Base-by-base conservation (phyloP, 371 early-diverging fungal species). In the Actinomucor elegans region DNA sequence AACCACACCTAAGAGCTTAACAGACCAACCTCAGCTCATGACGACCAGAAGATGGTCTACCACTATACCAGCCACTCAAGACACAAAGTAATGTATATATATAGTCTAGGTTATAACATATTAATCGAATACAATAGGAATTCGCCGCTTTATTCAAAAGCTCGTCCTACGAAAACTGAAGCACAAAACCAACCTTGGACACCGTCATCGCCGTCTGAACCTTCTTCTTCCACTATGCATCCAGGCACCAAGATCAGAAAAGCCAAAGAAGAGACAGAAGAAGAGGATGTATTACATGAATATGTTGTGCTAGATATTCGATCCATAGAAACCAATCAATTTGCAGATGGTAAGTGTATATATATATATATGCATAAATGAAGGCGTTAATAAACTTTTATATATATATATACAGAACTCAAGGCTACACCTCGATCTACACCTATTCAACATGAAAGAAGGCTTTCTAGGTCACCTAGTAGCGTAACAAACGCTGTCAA, bases 281-380 rank as follows among this genome's bases (percentile, higher is more conserved):
- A 82, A 18, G 87, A 88, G 33, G 87, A 88, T 45, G 76, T 82
- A 1, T 48, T 81, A 36, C 80, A 82, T 44, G 93, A 94, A 50
- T 96, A 93, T 63, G 93, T 96, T 12, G 84, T 96, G 0, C 77
- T 96, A 11, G 93, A 94, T 54, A 85, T 88, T 57, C 71, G 86
- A 4, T 82, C 85, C 0, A 86, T 95, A 14, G 93, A 94, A 58
- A 87, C 92, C 44, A 93, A 96, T 59, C 90, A 80, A 62, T 78
- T 92, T 53, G 94, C 94, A 2, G 93, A 94, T 69, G 89, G 88
- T 81, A 78, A 40, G 61, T 23, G 14, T 35, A 24, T n/a, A 34
- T n/a, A 34, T 34, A n/a, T 34, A n/a, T 34, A 14, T 34, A n/a
- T 34, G 34, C 11, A 34, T 34, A 34, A 34, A 34, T 34, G 11